Percentiles rank a stretch among this genome's conserved stretches.
Conservation (phyloP, 1,284 basidiomycete genomes). For the Dichomitus squalens region DNA sequence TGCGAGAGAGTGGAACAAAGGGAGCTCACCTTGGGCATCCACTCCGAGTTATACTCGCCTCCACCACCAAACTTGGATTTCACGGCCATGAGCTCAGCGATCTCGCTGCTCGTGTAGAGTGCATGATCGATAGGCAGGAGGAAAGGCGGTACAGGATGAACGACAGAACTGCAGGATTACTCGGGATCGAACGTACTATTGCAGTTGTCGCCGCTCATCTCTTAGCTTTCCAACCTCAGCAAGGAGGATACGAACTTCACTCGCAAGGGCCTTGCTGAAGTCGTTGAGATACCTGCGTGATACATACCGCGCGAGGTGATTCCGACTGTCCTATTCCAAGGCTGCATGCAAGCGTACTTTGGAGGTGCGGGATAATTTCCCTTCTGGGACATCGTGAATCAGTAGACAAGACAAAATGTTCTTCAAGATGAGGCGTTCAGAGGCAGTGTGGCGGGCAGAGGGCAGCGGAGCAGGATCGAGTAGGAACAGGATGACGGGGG, state of each 20-base stretch:
- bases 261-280: constrained; percentile 45
- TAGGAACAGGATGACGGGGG: not conserved
- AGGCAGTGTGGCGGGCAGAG: not conserved
- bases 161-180: not conserved
- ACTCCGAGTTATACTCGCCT: constrained; percentile 68
- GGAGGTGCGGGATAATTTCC: constrained; percentile 25
- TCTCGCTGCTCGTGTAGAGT: constrained; percentile 51
- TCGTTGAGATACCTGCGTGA: constrained; percentile 58
- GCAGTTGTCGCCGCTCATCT: constrained; percentile 69
- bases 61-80: constrained; percentile 75
- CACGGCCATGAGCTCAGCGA: constrained; percentile 73
- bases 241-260: constrained; percentile 44
- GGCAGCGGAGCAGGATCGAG: not conserved
- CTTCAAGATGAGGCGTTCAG: not conserved
- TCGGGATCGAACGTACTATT: constrained; percentile 52
- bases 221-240: constrained; percentile 75
- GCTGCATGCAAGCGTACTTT: constrained; percentile 20
- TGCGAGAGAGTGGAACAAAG: not conserved
- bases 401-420: not conserved
- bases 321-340: constrained; percentile 4
- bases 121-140: not conserved
- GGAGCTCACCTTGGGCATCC: constrained; percentile 52
- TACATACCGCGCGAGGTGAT: constrained; percentile 6
- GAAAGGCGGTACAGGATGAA: not conserved
- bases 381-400: constrained; percentile 22